Percentiles rank a stretch among this genome's conserved stretches.
phyloP scores from a whole-genome alignment of 305 asterid species.

The Solanum aculeatissimum region DNA sequence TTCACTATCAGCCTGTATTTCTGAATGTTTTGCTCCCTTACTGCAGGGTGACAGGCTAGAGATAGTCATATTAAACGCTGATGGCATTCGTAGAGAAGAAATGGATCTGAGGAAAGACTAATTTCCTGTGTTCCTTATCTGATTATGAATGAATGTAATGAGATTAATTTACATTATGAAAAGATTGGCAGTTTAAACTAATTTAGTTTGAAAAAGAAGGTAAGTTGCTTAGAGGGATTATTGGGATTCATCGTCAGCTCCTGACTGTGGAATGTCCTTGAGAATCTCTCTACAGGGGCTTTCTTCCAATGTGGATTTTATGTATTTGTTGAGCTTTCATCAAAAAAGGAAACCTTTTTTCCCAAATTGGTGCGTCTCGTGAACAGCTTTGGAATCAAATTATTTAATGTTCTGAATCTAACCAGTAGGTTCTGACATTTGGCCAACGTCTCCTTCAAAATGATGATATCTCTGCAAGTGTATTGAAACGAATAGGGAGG shows the following conservation, averaged over 20 bases:
- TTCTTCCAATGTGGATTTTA: background rate
- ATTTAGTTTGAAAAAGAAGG: background rate
- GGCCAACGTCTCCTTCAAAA: background rate
- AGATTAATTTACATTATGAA: background rate
- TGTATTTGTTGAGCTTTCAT: background rate
- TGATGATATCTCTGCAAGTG: background rate
- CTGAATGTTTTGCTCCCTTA: background rate
- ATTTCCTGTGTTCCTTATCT: background rate
- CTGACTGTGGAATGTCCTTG: background rate
- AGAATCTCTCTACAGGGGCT: background rate
- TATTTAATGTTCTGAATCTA: background rate
- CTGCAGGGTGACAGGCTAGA: slow-evolving; percentile 89
- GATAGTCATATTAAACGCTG: slow-evolving; percentile 53
- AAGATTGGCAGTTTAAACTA: background rate
- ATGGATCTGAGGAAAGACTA: slow-evolving; percentile 87
- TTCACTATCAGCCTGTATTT: background rate
- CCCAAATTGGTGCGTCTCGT: background rate
- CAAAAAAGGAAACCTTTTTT: background rate
- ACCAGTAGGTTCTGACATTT: background rate
- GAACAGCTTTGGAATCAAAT: background rate
- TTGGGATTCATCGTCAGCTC: background rate
- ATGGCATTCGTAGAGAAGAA: slow-evolving; percentile 59
- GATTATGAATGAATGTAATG: background rate
- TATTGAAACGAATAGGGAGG: background rate
- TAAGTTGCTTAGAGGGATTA: background rate